Conservation (phyloP, 2,329 filamentous ascomycete species). For the Xylariaceae sp. region DNA sequence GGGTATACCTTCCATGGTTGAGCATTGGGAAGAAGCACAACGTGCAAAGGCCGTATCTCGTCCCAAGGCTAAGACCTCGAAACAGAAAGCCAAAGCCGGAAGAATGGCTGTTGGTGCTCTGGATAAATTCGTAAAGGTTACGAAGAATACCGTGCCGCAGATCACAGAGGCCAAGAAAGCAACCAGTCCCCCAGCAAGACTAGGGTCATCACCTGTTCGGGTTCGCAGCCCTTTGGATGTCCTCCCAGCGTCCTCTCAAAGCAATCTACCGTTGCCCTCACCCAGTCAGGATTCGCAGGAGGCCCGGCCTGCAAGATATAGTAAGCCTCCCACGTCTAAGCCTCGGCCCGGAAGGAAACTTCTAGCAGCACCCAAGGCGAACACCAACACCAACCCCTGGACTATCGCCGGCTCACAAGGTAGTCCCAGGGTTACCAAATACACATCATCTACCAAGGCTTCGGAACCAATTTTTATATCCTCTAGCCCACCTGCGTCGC, state of each 20-base stretch:
- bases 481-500: constrained; percentile 52
- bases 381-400: constrained; percentile 45
- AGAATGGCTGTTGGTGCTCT: constrained; percentile 43
- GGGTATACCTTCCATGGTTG: constrained; percentile 69
- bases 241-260: constrained; percentile 25
- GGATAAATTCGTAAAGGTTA: constrained; percentile 50
- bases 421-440: constrained; percentile 46
- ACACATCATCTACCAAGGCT: constrained; percentile 30
- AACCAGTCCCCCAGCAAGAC: not conserved
- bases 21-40: constrained; percentile 64
- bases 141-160: constrained; percentile 42
- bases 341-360: constrained; percentile 31
- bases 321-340: constrained; percentile 42
- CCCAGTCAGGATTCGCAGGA: constrained; percentile 25
- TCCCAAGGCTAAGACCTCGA: constrained; percentile 36
- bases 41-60: constrained; percentile 39
- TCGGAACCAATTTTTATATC: constrained; percentile 52
- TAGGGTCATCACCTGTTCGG: constrained; percentile 6
- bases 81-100: constrained; percentile 30
- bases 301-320: constrained; percentile 32
- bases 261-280: constrained; percentile 9
- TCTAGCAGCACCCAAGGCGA: constrained; percentile 32
- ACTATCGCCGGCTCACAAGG: constrained; percentile 52
- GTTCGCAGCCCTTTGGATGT: constrained; percentile 6
- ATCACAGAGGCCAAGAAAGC: constrained; percentile 9